A percentile compares a stretch with the other conserved stretches of the same genome.
Conservation (phyloP, 495 filamentous ascomycete species). For the Aspergillus affinis region DNA sequence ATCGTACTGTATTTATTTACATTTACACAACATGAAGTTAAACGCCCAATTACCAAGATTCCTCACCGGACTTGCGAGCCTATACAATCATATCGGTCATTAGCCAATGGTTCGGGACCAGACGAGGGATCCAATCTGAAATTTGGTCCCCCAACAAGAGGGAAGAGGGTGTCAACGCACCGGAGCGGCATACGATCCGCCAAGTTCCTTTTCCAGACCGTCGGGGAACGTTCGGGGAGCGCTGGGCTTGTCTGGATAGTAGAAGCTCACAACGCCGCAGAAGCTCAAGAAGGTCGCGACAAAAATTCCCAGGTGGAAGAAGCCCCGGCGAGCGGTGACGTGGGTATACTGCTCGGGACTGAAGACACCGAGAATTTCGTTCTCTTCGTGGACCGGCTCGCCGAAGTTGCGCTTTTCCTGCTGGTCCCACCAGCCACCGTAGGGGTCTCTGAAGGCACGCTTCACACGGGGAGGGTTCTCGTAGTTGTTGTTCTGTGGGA, state of each 20-base stretch:
- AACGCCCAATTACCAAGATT: constrained; percentile 40
- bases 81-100: constrained; percentile 16
- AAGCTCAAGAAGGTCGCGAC: constrained; percentile 68
- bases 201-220: constrained; percentile 83
- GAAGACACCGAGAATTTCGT: constrained; percentile 92
- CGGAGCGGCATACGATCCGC: constrained; percentile 56
- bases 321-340: constrained; percentile 67
- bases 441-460: constrained; percentile 86
- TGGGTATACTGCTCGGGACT: constrained; percentile 87
- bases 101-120: background rate
- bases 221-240: constrained; percentile 77
- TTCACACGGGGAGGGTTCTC: constrained; percentile 81
- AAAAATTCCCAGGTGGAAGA: constrained; percentile 73
- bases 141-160: background rate
- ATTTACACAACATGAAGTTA: constrained; percentile 37
- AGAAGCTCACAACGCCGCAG: constrained; percentile 64
- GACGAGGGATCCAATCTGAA: background rate
- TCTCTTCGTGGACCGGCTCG: constrained; percentile 94
- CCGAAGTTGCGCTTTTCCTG: constrained; percentile 95
- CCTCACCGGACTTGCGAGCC: constrained; percentile 45
- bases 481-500: constrained; percentile 82
- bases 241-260: constrained; percentile 84
- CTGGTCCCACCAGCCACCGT: constrained; percentile 96
- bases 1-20: constrained; percentile 49
- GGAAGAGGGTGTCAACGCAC: constrained; percentile 30